phyloP scores from a whole-genome alignment of 1,284 basidiomycete species.

The Ganoderma lucidum region DNA sequence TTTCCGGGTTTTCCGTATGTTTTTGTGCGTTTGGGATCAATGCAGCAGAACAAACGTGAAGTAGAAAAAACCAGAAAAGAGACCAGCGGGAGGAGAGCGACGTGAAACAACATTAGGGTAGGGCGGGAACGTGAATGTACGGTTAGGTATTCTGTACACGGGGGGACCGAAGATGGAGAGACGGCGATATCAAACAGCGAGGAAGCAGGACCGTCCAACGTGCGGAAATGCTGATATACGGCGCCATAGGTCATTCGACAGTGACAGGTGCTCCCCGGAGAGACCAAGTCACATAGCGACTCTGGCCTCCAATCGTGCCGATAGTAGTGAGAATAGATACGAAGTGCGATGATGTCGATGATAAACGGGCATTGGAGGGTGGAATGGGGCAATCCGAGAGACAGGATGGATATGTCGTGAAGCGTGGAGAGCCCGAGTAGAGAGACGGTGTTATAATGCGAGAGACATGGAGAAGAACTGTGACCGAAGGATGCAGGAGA shows the following conservation, averaged over 20 bases:
- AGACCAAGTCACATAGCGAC: slow-evolving; percentile 27
- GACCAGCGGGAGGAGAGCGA: slow-evolving; percentile 39
- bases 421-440: slow-evolving; percentile 46
- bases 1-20: slow-evolving; percentile 55
- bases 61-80: slow-evolving; percentile 34
- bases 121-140: slow-evolving; percentile 39
- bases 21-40: slow-evolving; percentile 50
- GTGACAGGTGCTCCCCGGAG: slow-evolving; percentile 30
- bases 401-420: slow-evolving; percentile 73
- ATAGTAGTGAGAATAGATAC: slow-evolving; percentile 42
- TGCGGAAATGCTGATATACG: slow-evolving; percentile 34
- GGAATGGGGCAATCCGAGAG: slow-evolving; percentile 43
- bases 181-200: slow-evolving; percentile 35
- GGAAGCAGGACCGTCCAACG: slow-evolving; percentile 35
- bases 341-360: slow-evolving; percentile 41
- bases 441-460: slow-evolving; percentile 34
- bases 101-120: slow-evolving; percentile 43
- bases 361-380: slow-evolving; percentile 35
- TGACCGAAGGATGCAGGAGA: slow-evolving; percentile 35
- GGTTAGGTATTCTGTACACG: slow-evolving; percentile 41
- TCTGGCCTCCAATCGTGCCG: slow-evolving; percentile 30
- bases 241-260: slow-evolving; percentile 27
- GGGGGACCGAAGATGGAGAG: slow-evolving; percentile 31
- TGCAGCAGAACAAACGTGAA: slow-evolving; percentile 42
- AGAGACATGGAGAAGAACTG: slow-evolving; percentile 35